Evolutionary conservation across 129 eudicot genomes (phyloP), one percentile per base, ranked within the genome.

Genomic region (Flaveria sonorensis): DNA sequence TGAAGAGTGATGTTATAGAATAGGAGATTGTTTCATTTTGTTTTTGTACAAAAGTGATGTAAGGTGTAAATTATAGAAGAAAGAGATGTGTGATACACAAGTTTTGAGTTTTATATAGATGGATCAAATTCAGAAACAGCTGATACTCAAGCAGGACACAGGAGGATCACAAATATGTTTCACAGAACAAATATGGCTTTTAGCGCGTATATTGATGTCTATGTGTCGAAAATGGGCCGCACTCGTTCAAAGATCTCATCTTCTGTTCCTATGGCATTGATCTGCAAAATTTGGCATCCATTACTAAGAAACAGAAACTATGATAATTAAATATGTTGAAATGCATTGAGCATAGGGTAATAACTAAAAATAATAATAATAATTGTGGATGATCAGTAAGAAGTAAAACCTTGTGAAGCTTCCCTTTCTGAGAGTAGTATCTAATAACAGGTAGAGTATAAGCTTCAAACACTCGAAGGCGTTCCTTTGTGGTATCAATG

Each of bases 241-340:
- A 90, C 88, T 68, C 92, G 87, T 71, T 84, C 89, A 84, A 90
- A 92, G 47, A 93, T 89, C 79, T 93, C 97, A 52, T 88, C 93
- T 81, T 88, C 87, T 77, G 98, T 76, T 78, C 98, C 98, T 75
- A 85, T 85, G 53, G 87, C 98, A 82, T 88, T 85, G 50, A 93
- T 87, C 98, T 93, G 97, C 83, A 82, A 16, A 16, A 50, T 73
- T 71, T 57, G 45, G 23, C 52, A 59, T 77, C 42, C 77, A 52
- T 50, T 42, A 76, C 10, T 73, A 60, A 24, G 15, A 60, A 60
- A 11, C 20, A 55, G 30, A 60, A 30, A 64, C 47, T 61, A 48
- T 13, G 36, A 84, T 12, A n/a, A 3, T 48, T 10, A 26, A 8
- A 40, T 36, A 36, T 6, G 40, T 4, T 36, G 7, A 36, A 36